phyloP scores from a whole-genome alignment of 441 rosid genomes.

The Lepidium campestre region DNA sequence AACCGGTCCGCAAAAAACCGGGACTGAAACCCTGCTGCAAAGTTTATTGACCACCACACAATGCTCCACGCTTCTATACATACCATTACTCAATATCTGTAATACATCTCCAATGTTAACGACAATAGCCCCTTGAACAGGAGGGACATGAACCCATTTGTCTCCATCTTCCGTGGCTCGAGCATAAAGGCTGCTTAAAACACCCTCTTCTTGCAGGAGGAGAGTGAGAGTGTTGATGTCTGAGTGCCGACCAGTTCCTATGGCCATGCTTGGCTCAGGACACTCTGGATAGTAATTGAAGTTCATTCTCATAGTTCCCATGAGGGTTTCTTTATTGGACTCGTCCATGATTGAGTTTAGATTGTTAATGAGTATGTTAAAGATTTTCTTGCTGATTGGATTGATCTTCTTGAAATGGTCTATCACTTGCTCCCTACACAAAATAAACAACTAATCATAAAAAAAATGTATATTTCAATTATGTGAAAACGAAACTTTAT shows the following conservation, averaged over 20 bases:
- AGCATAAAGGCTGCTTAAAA: constrained; percentile 37
- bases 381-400: constrained; percentile 28
- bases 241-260: constrained; percentile 46
- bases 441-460: no score
- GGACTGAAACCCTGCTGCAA: constrained; percentile 37
- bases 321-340: constrained; percentile 9
- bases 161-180: constrained; percentile 24
- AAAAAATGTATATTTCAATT: no score
- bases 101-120: constrained; percentile 40
- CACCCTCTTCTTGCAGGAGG: constrained; percentile 42
- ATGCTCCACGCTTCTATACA: constrained; percentile 43
- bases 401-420: constrained; percentile 37
- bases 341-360: constrained; percentile 29
- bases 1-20: constrained; percentile 34
- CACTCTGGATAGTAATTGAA: constrained; percentile 40
- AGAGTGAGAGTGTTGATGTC: constrained; percentile 46
- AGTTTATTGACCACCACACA: constrained; percentile 26
- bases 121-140: constrained; percentile 34
- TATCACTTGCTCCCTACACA: constrained; percentile 34
- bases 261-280: constrained; percentile 40
- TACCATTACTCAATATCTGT: constrained; percentile 46
- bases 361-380: constrained; percentile 32
- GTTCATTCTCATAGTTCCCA: constrained; percentile 32
- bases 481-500: no score
- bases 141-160: constrained; percentile 38